Evolutionary conservation across 768 basidiomycete genomes (phyloP).

Genomic region (Hemileccinum impolitum): DNA sequence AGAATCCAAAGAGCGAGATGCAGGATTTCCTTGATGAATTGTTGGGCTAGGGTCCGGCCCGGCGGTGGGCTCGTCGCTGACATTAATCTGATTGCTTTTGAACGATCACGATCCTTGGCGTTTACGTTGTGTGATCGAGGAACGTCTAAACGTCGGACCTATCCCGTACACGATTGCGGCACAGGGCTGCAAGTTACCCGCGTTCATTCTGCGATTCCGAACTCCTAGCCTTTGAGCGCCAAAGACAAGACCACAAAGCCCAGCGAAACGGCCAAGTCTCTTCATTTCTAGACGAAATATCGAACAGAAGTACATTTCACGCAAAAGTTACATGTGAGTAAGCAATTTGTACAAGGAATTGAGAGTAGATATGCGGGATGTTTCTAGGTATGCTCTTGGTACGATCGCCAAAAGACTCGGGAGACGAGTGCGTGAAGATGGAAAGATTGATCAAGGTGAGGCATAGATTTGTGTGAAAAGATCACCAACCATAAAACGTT

Average conservation of each 20-base stretch:
- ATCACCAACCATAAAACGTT: slow-evolving; percentile 11
- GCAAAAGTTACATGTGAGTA: not conserved
- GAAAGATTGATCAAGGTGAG: slow-evolving; percentile 1
- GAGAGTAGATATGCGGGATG: not conserved
- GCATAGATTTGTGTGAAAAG: not conserved
- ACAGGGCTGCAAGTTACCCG: no score
- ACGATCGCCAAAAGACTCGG: slow-evolving; percentile 2
- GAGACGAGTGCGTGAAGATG: not conserved
- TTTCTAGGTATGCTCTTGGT: not conserved
- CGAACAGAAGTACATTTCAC: slow-evolving; percentile 3
- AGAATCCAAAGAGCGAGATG: slow-evolving; percentile 54
- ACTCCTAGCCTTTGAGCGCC: no score
- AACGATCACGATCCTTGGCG: not conserved
- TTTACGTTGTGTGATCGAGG: not conserved
- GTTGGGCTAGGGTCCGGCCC: slow-evolving; percentile 37
- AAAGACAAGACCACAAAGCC: not conserved
- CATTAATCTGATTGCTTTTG: not conserved
- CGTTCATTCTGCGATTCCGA: no score
- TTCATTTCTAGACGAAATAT: slow-evolving; percentile 1
- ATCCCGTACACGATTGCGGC: no score
- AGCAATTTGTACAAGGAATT: slow-evolving; percentile 5
- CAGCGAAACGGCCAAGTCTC: not conserved
- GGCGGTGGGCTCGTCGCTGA: not conserved
- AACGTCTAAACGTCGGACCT: no score
- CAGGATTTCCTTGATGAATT: slow-evolving; percentile 72